Evolutionary conservation across 1,284 basidiomycete genomes (phyloP).

Genomic region (Meripilus lineatus): DNA sequence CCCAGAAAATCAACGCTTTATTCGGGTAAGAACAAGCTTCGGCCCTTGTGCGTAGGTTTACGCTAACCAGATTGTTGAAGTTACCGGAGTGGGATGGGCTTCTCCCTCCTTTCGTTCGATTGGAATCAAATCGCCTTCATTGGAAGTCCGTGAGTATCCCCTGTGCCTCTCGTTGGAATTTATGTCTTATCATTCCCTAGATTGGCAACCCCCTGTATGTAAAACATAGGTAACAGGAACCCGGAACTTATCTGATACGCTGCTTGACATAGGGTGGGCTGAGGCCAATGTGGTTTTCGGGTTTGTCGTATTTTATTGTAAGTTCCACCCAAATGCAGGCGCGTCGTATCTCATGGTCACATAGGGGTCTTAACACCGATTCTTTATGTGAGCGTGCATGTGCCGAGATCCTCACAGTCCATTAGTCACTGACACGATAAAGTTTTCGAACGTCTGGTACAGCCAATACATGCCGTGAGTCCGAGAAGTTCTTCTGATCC

Average conservation of each 20-base stretch:
- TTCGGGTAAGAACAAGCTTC: constrained; percentile 61
- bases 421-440: not conserved
- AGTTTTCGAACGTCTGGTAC: constrained; percentile 60
- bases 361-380: constrained; percentile 64
- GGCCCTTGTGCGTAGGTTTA: not conserved
- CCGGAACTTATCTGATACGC: not conserved
- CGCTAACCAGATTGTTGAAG: constrained; percentile 8
- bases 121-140: constrained; percentile 69
- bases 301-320: constrained; percentile 73
- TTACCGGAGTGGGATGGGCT: constrained; percentile 52
- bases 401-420: not conserved
- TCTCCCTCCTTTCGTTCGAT: constrained; percentile 59
- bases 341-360: not conserved
- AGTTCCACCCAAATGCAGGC: constrained; percentile 1
- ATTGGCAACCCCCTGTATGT: constrained; percentile 29
- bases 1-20: constrained; percentile 57
- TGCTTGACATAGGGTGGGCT: constrained; percentile 46
- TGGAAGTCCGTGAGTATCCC: constrained; percentile 42
- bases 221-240: not conserved
- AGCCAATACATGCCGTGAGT: constrained; percentile 41
- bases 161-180: not conserved
- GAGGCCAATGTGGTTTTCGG: constrained; percentile 79
- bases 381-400: constrained; percentile 41
- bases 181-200: constrained; percentile 11
- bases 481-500: not conserved